These are phyloP conservation scores for Myxozyma sirexii DNA, from an alignment of 805 yeast genomes.

Conservation along the genomic window DNA sequence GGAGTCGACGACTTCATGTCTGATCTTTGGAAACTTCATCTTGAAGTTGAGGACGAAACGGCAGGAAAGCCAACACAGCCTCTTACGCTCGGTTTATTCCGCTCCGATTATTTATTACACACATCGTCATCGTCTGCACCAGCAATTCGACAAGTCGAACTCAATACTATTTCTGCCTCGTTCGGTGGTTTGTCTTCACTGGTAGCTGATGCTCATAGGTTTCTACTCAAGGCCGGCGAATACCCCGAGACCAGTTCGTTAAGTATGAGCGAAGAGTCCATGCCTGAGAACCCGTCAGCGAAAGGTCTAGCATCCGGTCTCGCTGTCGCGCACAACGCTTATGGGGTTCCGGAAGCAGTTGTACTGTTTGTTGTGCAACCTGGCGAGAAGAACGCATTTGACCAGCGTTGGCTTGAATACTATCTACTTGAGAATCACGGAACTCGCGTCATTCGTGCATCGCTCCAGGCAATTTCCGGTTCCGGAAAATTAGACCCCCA, in stretches of 20 bases:
- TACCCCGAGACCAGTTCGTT: constrained; percentile 4
- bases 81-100: constrained; percentile 76
- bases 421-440: constrained; percentile 59
- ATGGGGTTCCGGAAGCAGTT: constrained; percentile 45
- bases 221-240: constrained; percentile 37
- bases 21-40: constrained; percentile 64
- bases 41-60: constrained; percentile 47
- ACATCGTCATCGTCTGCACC: constrained; percentile 43
- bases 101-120: constrained; percentile 86
- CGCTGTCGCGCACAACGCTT: constrained; percentile 63
- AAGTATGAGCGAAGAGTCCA: constrained; percentile 35
- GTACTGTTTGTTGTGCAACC: constrained; percentile 82
- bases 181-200: constrained; percentile 88
- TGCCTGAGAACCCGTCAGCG: constrained; percentile 73
- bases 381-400: constrained; percentile 84
- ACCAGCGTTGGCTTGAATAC: constrained; percentile 84
- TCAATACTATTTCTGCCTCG: constrained; percentile 93
- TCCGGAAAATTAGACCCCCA: constrained; percentile 16
- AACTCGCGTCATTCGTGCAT: constrained; percentile 64
- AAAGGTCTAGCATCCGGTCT: constrained; percentile 66
- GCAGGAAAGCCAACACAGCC: constrained; percentile 60
- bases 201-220: constrained; percentile 75
- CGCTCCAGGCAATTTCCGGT: constrained; percentile 60
- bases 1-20: constrained; percentile 80
- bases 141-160: constrained; percentile 87